Base-by-base conservation (phyloP, 2,329 filamentous ascomycete genomes). In the Phyllosticta paracitricarpa region DNA sequence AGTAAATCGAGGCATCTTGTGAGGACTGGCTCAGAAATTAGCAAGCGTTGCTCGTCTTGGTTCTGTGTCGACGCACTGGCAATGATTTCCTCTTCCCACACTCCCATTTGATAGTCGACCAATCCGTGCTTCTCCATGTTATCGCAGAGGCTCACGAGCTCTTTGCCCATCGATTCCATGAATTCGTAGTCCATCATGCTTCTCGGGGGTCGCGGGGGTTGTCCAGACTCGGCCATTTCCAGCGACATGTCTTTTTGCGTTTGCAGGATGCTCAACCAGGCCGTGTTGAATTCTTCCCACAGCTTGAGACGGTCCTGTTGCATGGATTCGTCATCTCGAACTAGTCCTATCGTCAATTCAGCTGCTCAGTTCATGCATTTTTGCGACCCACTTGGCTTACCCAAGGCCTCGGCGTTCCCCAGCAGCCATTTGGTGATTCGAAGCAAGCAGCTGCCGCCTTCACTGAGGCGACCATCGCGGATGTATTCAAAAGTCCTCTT, bases 31-130 rank as follows among this genome's bases (percentile, higher is more conserved):
- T 26, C 65, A 59, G 33, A 51, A 61, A 22, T 54, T 33, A 4
- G 59, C 51, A 25, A 57, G 54, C 30, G 19, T 51, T 48, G 28
- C 17, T 25, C 17, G n/a, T 17, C 51, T 25, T 28, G 19, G 55
- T 33, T 54, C 51, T 51, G 51, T 57, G 25, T n/a, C 25, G 28
- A 81, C 89, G 76, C 79, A 96, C 92, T 82, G 62, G 84, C 83
- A 67, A 94, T 84, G 67, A 97, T 97, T 70, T 89, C 86, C 71
- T 97, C 92, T 75, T 97, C 94, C 84, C 91, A 95, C 26, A 97
- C 89, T 8, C 94, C 94, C 77, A 96, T 95, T 70, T 97, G 89
- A 72, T 97, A 99, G 76, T 99, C 94, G 10, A 99, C 91, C 56
- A 99, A 78, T n/a, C 94, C 94, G 71, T 95, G 87, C 66, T 88